These are phyloP conservation scores for Nannizzia gypsea DNA, from an alignment of 2,329 filamentous ascomycete genomes.

Conservation along the genomic window DNA sequence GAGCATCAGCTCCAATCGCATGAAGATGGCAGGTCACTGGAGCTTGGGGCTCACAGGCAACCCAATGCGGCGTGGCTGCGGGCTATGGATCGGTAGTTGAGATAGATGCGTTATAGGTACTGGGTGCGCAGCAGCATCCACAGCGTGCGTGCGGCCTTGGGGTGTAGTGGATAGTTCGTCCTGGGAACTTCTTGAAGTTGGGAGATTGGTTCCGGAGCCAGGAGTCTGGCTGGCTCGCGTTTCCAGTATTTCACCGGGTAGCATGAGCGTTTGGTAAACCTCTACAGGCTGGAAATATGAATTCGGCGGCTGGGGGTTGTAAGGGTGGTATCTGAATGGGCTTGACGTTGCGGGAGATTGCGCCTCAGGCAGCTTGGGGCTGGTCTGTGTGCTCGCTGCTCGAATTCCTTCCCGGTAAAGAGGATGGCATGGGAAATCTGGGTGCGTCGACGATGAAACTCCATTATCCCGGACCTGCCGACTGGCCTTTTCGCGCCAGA, in stretches of 20 bases:
- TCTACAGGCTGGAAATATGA: slow-evolving; percentile 12
- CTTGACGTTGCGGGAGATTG: neutral
- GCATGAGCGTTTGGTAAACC: slow-evolving; percentile 10
- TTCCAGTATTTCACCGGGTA: neutral
- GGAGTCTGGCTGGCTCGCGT: neutral
- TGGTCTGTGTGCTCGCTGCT: neutral
- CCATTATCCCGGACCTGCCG: neutral
- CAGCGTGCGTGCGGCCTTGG: neutral
- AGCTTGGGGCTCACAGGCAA: neutral
- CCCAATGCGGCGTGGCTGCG: neutral
- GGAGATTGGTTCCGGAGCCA: neutral
- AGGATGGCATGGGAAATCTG: neutral
- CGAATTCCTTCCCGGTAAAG: slow-evolving; percentile 3
- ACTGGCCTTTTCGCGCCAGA: neutral
- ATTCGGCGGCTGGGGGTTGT: slow-evolving; percentile 7
- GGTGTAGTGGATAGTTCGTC: neutral
- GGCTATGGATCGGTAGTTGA: neutral
- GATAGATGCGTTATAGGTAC: neutral
- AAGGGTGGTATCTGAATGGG: slow-evolving; percentile 7
- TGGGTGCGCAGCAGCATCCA: neutral
- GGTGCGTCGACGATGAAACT: neutral
- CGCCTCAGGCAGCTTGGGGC: neutral
- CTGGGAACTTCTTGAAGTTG: neutral
- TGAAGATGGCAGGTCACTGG: neutral
- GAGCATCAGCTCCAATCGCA: too few species aligned